phyloP scores from a whole-genome alignment of 2,329 filamentous ascomycete species.

The Raffaelea albimanens region DNA sequence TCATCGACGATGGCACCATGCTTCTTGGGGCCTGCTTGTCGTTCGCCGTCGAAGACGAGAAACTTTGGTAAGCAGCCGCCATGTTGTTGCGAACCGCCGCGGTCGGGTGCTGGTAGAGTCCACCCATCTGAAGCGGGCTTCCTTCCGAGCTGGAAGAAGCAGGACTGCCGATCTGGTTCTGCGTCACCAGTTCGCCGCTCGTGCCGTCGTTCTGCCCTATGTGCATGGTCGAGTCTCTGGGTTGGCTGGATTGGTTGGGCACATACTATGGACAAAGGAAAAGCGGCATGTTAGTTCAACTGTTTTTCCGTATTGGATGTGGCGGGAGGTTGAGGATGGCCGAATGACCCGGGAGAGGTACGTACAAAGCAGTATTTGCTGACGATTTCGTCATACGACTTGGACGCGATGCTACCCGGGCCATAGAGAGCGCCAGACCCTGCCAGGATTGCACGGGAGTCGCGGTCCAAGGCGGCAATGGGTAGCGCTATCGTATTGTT shows the following conservation, averaged over 20 bases:
- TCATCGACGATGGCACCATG: conserved; percentile 4
- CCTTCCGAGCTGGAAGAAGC: conserved; percentile 25
- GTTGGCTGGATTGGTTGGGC: conserved; percentile 46
- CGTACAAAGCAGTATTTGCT: conserved; percentile 99
- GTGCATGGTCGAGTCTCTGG: conserved; percentile 35
- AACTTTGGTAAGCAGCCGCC: conserved; percentile 25
- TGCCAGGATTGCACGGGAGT: conserved; percentile 3
- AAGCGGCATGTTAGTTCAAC: conserved; percentile 8
- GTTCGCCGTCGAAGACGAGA: conserved; percentile 13
- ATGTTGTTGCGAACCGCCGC: conserved; percentile 33
- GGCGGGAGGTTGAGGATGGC: conserved; percentile 11
- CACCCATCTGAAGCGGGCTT: conserved; percentile 24
- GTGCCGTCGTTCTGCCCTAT: conserved; percentile 33
- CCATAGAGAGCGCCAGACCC: conserved; percentile 19
- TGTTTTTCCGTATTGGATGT: conserved; percentile 18
- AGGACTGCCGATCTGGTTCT: conserved; percentile 23
- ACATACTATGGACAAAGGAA: conserved; percentile 42
- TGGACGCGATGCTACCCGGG: conserved; percentile 59
- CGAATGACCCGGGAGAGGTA: conserved; percentile 35
- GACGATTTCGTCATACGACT: conserved; percentile 91
- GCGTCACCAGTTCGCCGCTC: conserved; percentile 22
- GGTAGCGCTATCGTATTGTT: neutral
- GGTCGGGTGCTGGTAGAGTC: conserved; percentile 20
- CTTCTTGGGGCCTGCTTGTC: conserved; percentile 11
- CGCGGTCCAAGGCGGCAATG: conserved; percentile 1